Conservation (phyloP, 768 basidiomycete species). For the Leccinum imitatum region DNA sequence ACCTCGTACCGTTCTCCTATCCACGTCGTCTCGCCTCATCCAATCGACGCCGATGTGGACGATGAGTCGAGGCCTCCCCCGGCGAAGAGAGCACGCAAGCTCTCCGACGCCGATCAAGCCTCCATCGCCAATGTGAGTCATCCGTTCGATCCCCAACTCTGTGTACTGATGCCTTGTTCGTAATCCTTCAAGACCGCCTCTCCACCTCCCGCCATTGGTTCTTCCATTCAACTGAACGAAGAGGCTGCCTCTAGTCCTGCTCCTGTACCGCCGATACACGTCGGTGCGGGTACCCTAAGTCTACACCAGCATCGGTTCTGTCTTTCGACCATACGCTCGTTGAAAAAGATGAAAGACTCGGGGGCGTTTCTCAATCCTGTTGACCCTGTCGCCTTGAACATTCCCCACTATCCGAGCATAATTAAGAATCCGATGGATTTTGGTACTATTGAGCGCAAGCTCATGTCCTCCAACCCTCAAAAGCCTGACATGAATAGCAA, state of each 20-base stretch:
- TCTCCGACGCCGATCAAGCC: constrained; percentile 74
- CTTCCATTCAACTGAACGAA: constrained; percentile 34
- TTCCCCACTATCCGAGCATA: constrained; percentile 86
- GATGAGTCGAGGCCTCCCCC: constrained; percentile 73
- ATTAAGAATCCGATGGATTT: constrained; percentile 95
- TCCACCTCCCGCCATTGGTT: constrained; percentile 63
- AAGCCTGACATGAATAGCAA: constrained; percentile 70
- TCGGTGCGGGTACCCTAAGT: constrained; percentile 47
- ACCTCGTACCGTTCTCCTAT: constrained; percentile 35
- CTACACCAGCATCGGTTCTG: constrained; percentile 77
- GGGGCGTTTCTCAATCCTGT: constrained; percentile 83
- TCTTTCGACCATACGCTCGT: constrained; percentile 67
- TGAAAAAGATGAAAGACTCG: constrained; percentile 88
- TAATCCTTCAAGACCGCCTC: constrained; percentile 59
- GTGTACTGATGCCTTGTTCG: constrained; percentile 49
- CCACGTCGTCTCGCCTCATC: constrained; percentile 33
- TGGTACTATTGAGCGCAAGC: constrained; percentile 86
- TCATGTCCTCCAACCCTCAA: constrained; percentile 71
- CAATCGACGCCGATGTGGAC: constrained; percentile 14
- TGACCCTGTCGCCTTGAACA: constrained; percentile 77
- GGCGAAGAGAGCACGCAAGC: constrained; percentile 75
- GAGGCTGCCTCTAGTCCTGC: constrained; percentile 20
- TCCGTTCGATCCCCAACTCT: constrained; percentile 46
- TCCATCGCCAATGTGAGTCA: constrained; percentile 70
- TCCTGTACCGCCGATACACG: constrained; percentile 3